These are phyloP conservation scores for Penicillium subrubescens DNA, from an alignment of 495 filamentous ascomycete species.

Conservation along the genomic window DNA sequence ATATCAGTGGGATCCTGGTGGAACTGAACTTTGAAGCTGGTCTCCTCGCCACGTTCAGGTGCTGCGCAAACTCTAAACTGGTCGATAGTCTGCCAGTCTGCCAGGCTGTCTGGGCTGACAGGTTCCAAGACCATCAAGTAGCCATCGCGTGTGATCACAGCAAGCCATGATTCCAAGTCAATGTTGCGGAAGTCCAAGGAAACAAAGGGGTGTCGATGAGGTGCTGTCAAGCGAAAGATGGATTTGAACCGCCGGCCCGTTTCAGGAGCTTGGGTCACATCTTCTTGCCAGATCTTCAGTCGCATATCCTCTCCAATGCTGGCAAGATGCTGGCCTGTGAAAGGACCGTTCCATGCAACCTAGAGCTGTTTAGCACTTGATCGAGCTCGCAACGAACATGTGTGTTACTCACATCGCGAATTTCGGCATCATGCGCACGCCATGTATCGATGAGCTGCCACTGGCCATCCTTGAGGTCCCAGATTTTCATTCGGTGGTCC, in stretches of 20 bases:
- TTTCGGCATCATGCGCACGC: conserved; percentile 89
- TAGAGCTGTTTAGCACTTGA: conserved; percentile 32
- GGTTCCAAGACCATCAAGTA: conserved; percentile 82
- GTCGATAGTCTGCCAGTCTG: conserved; percentile 74
- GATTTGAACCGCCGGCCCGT: conserved; percentile 77
- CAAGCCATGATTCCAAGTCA: conserved; percentile 76
- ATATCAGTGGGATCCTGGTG: conserved; percentile 81
- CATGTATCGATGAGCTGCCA: conserved; percentile 86
- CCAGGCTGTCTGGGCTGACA: conserved; percentile 77
- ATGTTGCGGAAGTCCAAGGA: conserved; percentile 80
- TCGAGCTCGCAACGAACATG: neutral
- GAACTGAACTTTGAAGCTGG: conserved; percentile 80
- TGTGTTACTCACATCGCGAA: conserved; percentile 69
- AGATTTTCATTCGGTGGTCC: conserved; percentile 92
- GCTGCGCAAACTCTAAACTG: conserved; percentile 63
- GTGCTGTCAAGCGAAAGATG: conserved; percentile 57
- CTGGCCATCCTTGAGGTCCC: conserved; percentile 75
- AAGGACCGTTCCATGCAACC: conserved; percentile 79
- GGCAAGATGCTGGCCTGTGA: conserved; percentile 62
- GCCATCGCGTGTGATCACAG: conserved; percentile 79
- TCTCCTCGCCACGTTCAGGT: conserved; percentile 75
- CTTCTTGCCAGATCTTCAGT: conserved; percentile 89
- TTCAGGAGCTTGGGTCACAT: conserved; percentile 68
- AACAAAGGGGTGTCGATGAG: conserved; percentile 64
- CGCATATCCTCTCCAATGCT: conserved; percentile 83